Evolutionary conservation across 2,329 filamentous ascomycete species (phyloP), one percentile per base, ranked within the genome.

Genomic region (Cytospora schulzeri): DNA sequence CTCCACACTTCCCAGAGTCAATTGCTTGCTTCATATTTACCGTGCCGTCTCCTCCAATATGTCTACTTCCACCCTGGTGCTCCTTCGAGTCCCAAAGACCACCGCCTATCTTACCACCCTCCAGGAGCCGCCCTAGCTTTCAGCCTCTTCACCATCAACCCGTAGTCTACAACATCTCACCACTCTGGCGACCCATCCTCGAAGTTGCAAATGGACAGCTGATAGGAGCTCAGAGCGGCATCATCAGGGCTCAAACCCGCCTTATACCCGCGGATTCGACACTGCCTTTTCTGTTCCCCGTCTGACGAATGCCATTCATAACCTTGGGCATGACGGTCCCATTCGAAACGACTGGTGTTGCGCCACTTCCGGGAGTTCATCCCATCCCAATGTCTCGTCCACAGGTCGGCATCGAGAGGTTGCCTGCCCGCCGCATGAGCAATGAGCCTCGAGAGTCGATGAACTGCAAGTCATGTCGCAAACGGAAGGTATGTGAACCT

Each of bases 381-480:
- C 79, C 81, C 33, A 76, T 82, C 66, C 77, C 79, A 74, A 89
- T 92, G 83, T 86, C 90, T 68, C 85, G 91, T 72, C 89, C 90
- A 31, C 89, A 91, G 79, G 88, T 93, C 72, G 89, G 90, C 74
- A 94, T 94, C 76, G 90, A 93, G 78, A 87, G 91, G 67, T 80
- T 94, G 69, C 89, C 90, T 29, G 83, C 88, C 62, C 87, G 89
- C 68, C 87, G 90, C 51, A 81, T 87, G 77, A 88, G 84, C 76
- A 89, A 86, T 71, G 91, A 95, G 75, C 91, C 91, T 50, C 88
- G 91, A 72, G 92, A 96, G 81, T 91, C 91, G 38, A 96, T 96
- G 92, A 96, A 96, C 76, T 96, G 92, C 86, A 96, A 96, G 77
- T 95, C 91, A 63, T 96, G 92, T 81, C 87, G 92, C 70, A 96